These are phyloP conservation scores for Discostella pseudostelligera DNA, from an alignment of 108 stramenopile genomes.

Conservation along the genomic window DNA sequence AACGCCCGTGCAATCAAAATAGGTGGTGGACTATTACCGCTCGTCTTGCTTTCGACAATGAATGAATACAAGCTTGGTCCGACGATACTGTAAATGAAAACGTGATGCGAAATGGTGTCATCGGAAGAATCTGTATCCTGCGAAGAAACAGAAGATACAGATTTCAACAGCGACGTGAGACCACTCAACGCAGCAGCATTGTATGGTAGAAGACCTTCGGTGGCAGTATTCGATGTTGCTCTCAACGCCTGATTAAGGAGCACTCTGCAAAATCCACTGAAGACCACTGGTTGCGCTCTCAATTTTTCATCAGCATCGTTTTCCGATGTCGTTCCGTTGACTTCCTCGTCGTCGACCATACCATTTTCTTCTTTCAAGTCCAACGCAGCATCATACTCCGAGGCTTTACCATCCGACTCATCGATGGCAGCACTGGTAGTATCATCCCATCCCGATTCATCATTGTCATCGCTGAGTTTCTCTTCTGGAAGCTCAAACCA, in stretches of 20 bases:
- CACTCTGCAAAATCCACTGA: slow-evolving; percentile 58
- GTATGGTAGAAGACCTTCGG: slow-evolving; percentile 65
- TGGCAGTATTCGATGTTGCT: slow-evolving; percentile 17
- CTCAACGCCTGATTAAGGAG: slow-evolving; percentile 61
- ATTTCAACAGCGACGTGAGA: slow-evolving; percentile 45
- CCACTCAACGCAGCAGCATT: slow-evolving; percentile 54
- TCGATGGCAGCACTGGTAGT: slow-evolving; percentile 6
- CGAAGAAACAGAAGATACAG: slow-evolving; percentile 23
- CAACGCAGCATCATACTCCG: slow-evolving; percentile 29
- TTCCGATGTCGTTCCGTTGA: background rate
- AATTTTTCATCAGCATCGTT: background rate
- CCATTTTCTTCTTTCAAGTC: slow-evolving; percentile 40
- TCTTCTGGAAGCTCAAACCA: slow-evolving; percentile 50
- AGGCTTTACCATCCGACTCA: background rate
- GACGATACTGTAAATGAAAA: slow-evolving; percentile 24
- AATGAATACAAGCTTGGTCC: slow-evolving; percentile 40
- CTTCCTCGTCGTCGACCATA: slow-evolving; percentile 23
- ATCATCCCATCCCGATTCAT: slow-evolving; percentile 27
- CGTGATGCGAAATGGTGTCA: slow-evolving; percentile 19
- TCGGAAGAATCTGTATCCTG: slow-evolving; percentile 10
- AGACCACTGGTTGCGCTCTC: slow-evolving; percentile 27
- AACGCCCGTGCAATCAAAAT: slow-evolving; percentile 68
- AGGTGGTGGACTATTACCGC: slow-evolving; percentile 45
- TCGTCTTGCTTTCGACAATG: slow-evolving; percentile 14
- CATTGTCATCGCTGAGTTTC: background rate